phyloP scores from a whole-genome alignment of 768 basidiomycete species.

The Termitomyces sp. region DNA sequence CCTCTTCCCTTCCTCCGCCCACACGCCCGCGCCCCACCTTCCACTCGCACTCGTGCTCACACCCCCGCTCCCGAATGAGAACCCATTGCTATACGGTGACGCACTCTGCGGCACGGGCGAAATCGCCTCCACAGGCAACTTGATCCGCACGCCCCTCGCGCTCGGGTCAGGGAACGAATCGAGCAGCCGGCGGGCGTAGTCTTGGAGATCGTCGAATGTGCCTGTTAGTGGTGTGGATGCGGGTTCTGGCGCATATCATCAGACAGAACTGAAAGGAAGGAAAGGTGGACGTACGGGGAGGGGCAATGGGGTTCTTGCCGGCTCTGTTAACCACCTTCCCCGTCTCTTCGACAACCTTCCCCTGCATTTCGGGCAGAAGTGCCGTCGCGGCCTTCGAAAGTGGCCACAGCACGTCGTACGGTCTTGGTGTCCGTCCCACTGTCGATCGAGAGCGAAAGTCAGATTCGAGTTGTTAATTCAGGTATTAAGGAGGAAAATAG shows the following conservation, averaged over 20 bases:
- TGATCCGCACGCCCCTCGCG: slow-evolving; percentile 22
- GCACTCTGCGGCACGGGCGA: slow-evolving; percentile 22
- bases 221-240: slow-evolving; percentile 16
- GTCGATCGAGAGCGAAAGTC: slow-evolving; percentile 1
- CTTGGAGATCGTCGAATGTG: slow-evolving; percentile 44
- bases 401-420: slow-evolving; percentile 87
- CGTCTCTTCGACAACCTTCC: slow-evolving; percentile 34
- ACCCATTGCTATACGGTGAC: slow-evolving; percentile 9
- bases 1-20: slow-evolving; percentile 26
- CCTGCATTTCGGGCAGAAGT: slow-evolving; percentile 30
- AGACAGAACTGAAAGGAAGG: no score
- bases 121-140: slow-evolving; percentile 21
- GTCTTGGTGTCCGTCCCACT: slow-evolving; percentile 54
- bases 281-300: slow-evolving; percentile 19
- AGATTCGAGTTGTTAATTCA: no score
- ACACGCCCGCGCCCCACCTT: slow-evolving; percentile 6
- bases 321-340: slow-evolving; percentile 12
- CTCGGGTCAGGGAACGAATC: slow-evolving; percentile 36
- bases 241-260: no score
- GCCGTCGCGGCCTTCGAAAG: slow-evolving; percentile 39
- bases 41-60: background rate
- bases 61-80: no score
- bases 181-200: slow-evolving; percentile 53
- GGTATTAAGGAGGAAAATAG: background rate
- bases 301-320: slow-evolving; percentile 13